A percentile compares a stretch with the other conserved stretches of the same genome.
These are phyloP conservation scores for Cudoniella acicularis DNA, from an alignment of 495 filamentous ascomycete species.

Conservation along the genomic window DNA sequence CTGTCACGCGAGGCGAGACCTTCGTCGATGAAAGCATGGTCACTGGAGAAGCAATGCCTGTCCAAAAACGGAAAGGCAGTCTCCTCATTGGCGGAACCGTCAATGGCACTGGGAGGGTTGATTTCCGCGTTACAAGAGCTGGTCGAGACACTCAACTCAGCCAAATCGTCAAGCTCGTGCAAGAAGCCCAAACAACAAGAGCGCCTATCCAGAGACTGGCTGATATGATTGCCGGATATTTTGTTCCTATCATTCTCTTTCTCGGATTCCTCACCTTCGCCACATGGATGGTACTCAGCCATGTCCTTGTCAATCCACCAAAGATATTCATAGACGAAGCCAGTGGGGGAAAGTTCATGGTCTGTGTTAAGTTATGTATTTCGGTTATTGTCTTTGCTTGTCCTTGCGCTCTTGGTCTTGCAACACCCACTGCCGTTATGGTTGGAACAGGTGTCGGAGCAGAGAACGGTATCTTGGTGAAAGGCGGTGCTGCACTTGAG, in stretches of 20 bases:
- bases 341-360: conserved; percentile 88
- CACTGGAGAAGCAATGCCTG: conserved; percentile 91
- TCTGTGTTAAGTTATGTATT: conserved; percentile 96
- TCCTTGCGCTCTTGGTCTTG: conserved; percentile 90
- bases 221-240: conserved; percentile 88
- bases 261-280: conserved; percentile 84
- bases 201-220: conserved; percentile 95
- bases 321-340: conserved; percentile 77
- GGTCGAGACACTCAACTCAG: conserved; percentile 94
- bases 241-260: conserved; percentile 83
- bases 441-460: conserved; percentile 95
- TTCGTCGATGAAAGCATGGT: conserved; percentile 99
- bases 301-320: conserved; percentile 75
- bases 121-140: conserved; percentile 90
- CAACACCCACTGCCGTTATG: conserved; percentile 97
- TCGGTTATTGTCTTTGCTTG: conserved; percentile 98
- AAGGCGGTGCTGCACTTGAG: conserved; percentile 91
- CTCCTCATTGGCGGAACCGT: conserved; percentile 92
- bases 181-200: conserved; percentile 90
- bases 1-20: conserved; percentile 81
- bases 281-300: conserved; percentile 92
- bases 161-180: conserved; percentile 95
- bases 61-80: conserved; percentile 79
- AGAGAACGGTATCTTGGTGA: conserved; percentile 95
- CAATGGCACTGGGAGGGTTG: conserved; percentile 85